phyloP scores from a whole-genome alignment of 23 red algal species.

The Gracilaria domingensis region DNA sequence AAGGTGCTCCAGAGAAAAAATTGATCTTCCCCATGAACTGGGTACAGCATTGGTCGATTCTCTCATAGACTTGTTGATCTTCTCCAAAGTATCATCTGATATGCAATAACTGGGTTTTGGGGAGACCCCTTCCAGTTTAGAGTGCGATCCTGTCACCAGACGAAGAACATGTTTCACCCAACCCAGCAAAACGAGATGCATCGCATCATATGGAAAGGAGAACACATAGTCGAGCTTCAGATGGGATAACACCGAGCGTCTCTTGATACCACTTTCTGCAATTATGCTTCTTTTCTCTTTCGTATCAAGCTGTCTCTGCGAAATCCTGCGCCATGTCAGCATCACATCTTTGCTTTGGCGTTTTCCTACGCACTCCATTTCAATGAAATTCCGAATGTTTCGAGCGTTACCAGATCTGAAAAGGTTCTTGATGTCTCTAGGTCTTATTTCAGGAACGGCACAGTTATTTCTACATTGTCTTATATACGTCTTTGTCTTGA shows the following conservation, averaged over 20 bases:
- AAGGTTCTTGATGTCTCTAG: neutral
- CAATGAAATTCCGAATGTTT: neutral
- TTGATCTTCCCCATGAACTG: too few species aligned
- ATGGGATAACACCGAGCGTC: neutral
- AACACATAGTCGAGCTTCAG: constrained; percentile 2
- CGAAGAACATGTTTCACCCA: neutral
- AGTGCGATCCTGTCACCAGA: neutral
- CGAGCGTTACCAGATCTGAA: neutral
- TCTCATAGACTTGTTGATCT: neutral
- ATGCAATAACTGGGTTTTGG: neutral
- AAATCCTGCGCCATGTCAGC: neutral
- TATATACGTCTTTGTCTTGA: neutral
- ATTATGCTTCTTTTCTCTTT: neutral
- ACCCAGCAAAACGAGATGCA: constrained; percentile 22
- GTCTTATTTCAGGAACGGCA: neutral
- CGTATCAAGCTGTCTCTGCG: neutral
- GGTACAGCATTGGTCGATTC: neutral
- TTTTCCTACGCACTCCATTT: neutral
- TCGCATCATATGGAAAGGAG: constrained; percentile 30
- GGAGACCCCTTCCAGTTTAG: neutral
- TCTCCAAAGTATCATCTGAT: neutral
- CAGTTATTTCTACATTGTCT: neutral
- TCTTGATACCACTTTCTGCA: neutral
- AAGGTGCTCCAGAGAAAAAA: neutral
- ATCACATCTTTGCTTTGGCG: neutral